Conservation (phyloP, 805 yeast species). For the Saccharomycopsis sp. region DNA sequence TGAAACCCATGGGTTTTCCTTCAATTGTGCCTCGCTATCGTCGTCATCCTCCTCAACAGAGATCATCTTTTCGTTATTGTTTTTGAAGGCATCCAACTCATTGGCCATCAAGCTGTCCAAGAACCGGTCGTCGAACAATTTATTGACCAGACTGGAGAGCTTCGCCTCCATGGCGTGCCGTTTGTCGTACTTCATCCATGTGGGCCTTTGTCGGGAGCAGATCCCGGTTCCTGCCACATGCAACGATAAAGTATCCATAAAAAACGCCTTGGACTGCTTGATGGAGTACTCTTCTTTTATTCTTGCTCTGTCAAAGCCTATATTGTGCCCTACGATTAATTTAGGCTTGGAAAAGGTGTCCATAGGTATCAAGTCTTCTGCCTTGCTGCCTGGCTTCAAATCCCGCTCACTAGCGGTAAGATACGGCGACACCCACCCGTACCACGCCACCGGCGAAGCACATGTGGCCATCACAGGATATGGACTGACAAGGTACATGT, state of each 20-base stretch:
- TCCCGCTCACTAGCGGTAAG: conserved; percentile 44
- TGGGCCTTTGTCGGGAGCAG: conserved; percentile 84
- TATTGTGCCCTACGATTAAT: conserved; percentile 82
- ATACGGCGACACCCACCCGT: conserved; percentile 90
- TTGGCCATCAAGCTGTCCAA: background rate
- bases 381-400: conserved; percentile 24
- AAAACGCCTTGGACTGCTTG: conserved; percentile 63
- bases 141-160: conserved; percentile 7
- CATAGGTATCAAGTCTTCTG: conserved; percentile 72
- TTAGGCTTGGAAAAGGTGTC: conserved; percentile 40
- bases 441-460: conserved; percentile 74
- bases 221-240: conserved; percentile 89
- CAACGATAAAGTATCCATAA: conserved; percentile 83
- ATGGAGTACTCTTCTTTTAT: conserved; percentile 77
- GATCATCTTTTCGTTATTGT: conserved; percentile 9
- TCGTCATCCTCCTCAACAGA: conserved; percentile 25
- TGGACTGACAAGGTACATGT: conserved; percentile 63
- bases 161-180: conserved; percentile 21
- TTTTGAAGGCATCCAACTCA: conserved; percentile 1
- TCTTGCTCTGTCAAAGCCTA: conserved; percentile 85
- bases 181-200: conserved; percentile 57
- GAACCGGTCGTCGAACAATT: conserved; percentile 24
- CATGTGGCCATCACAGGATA: conserved; percentile 82
- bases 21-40: conserved; percentile 25
- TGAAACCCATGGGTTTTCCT: conserved; percentile 75